These are phyloP conservation scores for Boletus coccyginus DNA, from an alignment of 768 basidiomycete species.

Conservation along the genomic window DNA sequence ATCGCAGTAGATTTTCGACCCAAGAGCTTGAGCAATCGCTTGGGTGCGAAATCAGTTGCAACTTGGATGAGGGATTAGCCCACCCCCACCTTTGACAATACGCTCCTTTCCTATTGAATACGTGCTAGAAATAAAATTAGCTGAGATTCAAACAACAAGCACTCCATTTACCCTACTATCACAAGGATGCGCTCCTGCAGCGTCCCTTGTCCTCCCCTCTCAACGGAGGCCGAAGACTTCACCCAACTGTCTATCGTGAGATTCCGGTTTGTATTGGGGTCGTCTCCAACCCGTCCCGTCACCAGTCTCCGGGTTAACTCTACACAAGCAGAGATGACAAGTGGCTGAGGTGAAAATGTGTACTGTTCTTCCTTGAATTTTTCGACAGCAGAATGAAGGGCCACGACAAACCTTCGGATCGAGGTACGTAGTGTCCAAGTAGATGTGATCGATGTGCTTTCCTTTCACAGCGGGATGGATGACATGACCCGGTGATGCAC, in stretches of 20 bases:
- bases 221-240: constrained; percentile 22
- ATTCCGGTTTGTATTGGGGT: constrained; percentile 23
- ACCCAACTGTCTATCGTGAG: constrained; percentile 56
- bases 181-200: constrained; percentile 47
- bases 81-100: constrained; percentile 79
- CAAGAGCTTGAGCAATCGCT: constrained; percentile 84
- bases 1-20: constrained; percentile 88
- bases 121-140: constrained; percentile 51
- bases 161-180: constrained; percentile 61
- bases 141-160: not conserved
- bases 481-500: constrained; percentile 86
- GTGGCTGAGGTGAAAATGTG: constrained; percentile 92
- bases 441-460: constrained; percentile 82
- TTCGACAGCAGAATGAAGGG: not conserved
- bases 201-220: constrained; percentile 35
- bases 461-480: constrained; percentile 80
- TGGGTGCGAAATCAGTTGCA: not conserved
- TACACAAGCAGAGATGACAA: constrained; percentile 91
- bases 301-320: constrained; percentile 67
- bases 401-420: constrained; percentile 65
- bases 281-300: constrained; percentile 35
- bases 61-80: not conserved
- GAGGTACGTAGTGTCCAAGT: constrained; percentile 95
- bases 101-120: constrained; percentile 98
- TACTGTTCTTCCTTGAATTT: constrained; percentile 48